Evolutionary conservation across 768 basidiomycete species (phyloP).

Genomic region (Phaffia tasmanica): DNA sequence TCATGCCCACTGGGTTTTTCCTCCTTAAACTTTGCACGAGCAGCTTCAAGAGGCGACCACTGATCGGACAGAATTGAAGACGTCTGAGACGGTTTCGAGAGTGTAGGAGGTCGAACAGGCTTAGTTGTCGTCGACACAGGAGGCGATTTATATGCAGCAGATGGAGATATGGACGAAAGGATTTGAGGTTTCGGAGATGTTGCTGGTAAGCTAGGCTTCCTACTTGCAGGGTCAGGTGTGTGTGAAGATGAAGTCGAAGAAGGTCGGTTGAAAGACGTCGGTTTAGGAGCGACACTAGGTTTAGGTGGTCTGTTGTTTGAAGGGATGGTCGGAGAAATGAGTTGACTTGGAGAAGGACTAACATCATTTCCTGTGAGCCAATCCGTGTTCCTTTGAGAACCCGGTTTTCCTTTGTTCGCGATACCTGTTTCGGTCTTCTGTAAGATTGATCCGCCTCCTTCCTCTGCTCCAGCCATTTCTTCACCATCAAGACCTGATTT

Average conservation of each 20-base stretch:
- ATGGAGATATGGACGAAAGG: background rate
- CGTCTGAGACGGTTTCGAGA: background rate
- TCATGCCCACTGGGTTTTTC: constrained; percentile 11
- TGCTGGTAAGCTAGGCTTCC: background rate
- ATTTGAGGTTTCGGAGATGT: background rate
- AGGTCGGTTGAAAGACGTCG: background rate
- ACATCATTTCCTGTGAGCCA: constrained; percentile 3
- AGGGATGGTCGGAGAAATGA: background rate
- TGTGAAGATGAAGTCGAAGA: constrained; percentile 1
- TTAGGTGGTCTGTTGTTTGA: background rate
- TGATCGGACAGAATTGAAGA: constrained; percentile 20
- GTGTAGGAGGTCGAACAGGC: constrained; percentile 2
- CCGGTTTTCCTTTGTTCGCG: constrained; percentile 1
- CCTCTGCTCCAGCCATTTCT: background rate
- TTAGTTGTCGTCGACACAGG: background rate
- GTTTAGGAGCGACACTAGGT: constrained; percentile 15
- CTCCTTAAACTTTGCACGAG: constrained; percentile 2
- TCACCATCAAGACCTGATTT: background rate
- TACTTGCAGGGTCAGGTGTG: background rate
- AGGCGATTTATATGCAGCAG: background rate
- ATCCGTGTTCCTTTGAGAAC: constrained; percentile 8
- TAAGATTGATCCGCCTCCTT: background rate
- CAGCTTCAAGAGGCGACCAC: constrained; percentile 22
- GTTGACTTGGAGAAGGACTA: background rate
- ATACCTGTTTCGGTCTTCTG: no score